Evolutionary conservation across 805 yeast species (phyloP).

Genomic region (Komagataella mondaviorum): DNA sequence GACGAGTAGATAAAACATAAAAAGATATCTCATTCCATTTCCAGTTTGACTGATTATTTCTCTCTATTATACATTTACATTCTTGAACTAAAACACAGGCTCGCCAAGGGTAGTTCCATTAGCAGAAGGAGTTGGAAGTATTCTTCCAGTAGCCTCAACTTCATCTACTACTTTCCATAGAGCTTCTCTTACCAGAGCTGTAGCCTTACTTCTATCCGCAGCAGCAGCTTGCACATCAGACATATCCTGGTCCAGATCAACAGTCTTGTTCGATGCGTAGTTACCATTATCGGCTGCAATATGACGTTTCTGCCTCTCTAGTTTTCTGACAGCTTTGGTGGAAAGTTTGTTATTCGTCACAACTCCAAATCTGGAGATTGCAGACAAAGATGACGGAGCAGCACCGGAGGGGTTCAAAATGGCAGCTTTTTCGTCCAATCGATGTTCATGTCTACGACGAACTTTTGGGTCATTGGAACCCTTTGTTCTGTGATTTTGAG

Average conservation of each 20-base stretch:
- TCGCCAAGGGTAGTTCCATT: constrained; percentile 82
- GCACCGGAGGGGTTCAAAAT: not conserved
- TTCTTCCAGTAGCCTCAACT: constrained; percentile 25
- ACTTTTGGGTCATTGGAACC: not conserved
- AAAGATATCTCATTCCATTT: not conserved
- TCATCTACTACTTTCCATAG: constrained; percentile 65
- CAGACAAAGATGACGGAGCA: not conserved
- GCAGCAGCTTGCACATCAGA: constrained; percentile 8
- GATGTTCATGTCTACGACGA: not conserved
- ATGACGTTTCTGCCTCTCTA: constrained; percentile 69
- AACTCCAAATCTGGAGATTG: constrained; percentile 6
- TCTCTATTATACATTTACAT: not conserved
- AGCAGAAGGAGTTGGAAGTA: constrained; percentile 31
- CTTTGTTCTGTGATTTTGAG: not conserved
- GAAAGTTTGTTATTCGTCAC: constrained; percentile 50
- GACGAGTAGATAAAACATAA: constrained; percentile 5
- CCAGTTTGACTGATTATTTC: not conserved
- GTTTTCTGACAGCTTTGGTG: constrained; percentile 65
- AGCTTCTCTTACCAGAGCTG: constrained; percentile 40
- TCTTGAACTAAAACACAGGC: constrained; percentile 31
- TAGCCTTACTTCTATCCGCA: constrained; percentile 20
- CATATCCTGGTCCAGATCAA: constrained; percentile 21
- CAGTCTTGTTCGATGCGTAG: constrained; percentile 24
- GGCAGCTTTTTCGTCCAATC: not conserved
- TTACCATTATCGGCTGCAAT: constrained; percentile 34